A percentile compares a stretch with the other conserved stretches of the same genome.
phyloP scores from a whole-genome alignment of 1,284 basidiomycete genomes.

The Cryptococcus floricola region DNA sequence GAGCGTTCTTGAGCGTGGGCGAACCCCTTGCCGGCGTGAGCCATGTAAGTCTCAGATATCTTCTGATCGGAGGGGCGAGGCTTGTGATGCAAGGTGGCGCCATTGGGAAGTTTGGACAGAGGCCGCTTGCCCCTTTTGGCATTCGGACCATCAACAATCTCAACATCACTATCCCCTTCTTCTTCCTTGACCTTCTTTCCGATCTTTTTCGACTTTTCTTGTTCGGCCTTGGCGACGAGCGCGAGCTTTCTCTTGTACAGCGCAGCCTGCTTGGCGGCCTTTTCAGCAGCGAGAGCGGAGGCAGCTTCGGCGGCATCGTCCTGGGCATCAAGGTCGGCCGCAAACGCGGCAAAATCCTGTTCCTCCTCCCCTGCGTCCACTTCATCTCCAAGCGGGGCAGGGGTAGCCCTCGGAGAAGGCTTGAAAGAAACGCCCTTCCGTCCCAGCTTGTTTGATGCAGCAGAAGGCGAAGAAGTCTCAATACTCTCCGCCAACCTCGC shows the following conservation, averaged over 20 bases:
- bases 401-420: too few relatives aligned
- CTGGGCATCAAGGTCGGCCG: neutral
- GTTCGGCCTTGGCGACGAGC: too few relatives aligned
- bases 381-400: neutral
- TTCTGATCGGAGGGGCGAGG: slow-evolving; percentile 9
- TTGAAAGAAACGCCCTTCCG: too few relatives aligned
- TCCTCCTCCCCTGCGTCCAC: slow-evolving; percentile 12
- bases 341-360: slow-evolving; percentile 5
- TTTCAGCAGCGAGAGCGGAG: too few relatives aligned
- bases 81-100: neutral
- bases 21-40: slow-evolving; percentile 28
- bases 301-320: too few relatives aligned
- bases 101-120: too few relatives aligned
- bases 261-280: neutral
- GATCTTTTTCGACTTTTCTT: slow-evolving; percentile 1
- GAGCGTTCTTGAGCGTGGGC: slow-evolving; percentile 22
- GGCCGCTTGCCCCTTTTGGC: too few relatives aligned
- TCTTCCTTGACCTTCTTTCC: slow-evolving; percentile 1
- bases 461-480: too few relatives aligned
- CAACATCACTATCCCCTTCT: slow-evolving; percentile 23
- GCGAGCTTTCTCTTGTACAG: slow-evolving; percentile 1
- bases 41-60: slow-evolving; percentile 31
- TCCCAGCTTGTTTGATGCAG: too few relatives aligned
- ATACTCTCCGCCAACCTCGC: too few relatives aligned
- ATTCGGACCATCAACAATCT: slow-evolving; percentile 6